These are phyloP conservation scores for Blastobotrys apis DNA, from an alignment of 1,139 yeast genomes.

Conservation along the genomic window DNA sequence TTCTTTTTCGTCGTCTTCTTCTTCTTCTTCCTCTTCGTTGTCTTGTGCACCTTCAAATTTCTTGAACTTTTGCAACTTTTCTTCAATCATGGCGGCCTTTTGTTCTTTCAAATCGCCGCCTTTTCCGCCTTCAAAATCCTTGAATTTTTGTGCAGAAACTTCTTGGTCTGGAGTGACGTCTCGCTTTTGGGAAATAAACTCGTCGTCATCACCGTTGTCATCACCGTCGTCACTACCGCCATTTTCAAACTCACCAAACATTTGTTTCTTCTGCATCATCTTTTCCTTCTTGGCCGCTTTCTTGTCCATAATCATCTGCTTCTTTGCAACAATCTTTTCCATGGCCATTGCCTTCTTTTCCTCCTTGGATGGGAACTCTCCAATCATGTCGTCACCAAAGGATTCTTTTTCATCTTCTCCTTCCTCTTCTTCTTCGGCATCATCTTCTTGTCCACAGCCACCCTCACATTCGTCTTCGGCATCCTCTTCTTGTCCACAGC, in stretches of 20 bases:
- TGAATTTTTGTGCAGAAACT: not conserved
- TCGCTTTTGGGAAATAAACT: not conserved
- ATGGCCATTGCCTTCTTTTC: not conserved
- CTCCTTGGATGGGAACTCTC: too few species aligned
- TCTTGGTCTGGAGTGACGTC: not conserved
- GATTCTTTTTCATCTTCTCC: not conserved
- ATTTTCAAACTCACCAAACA: too few species aligned
- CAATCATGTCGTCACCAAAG: not conserved
- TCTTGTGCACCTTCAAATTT: too few species aligned
- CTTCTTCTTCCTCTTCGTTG: not conserved
- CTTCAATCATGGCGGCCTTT: too few species aligned
- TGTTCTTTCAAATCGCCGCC: too few species aligned
- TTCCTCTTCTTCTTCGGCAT: not conserved
- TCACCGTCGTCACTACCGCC: not conserved
- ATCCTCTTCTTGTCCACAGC: not conserved
- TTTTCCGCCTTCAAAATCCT: too few species aligned
- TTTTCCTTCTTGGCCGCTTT: not conserved
- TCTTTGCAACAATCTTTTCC: not conserved
- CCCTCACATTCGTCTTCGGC: not conserved
- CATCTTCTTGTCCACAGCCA: not conserved
- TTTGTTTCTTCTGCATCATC: too few species aligned
- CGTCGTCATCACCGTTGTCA: not conserved
- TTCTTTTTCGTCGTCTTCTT: not conserved
- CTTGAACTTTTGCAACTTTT: too few species aligned
- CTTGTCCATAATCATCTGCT: not conserved